Evolutionary conservation across 805 yeast genomes (phyloP).

Genomic region (Phaffomyces thermotolerans): DNA sequence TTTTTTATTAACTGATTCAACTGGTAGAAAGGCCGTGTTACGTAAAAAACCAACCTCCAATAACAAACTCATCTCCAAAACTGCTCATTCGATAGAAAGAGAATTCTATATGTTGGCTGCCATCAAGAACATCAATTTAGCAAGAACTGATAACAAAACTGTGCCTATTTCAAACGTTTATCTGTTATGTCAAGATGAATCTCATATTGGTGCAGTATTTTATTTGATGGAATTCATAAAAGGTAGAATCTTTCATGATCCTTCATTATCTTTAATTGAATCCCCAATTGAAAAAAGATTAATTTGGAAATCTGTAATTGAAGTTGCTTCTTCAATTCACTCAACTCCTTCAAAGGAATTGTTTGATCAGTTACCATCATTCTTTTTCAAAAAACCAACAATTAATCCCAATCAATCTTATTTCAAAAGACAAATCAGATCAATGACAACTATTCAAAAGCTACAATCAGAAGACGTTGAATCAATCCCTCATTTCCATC

Average conservation of each 20-base stretch:
- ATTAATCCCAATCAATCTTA: constrained; percentile 28
- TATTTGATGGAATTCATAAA: constrained; percentile 54
- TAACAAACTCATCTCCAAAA: constrained; percentile 40
- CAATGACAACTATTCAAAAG: constrained; percentile 37
- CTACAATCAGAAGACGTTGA: constrained; percentile 34
- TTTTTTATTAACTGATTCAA: constrained; percentile 38
- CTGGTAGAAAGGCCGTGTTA: constrained; percentile 37
- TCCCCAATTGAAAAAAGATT: constrained; percentile 20
- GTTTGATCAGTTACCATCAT: constrained; percentile 34
- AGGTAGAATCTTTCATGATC: constrained; percentile 50
- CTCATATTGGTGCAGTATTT: constrained; percentile 46
- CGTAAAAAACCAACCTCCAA: constrained; percentile 51
- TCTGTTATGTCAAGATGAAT: constrained; percentile 49
- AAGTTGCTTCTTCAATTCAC: constrained; percentile 43
- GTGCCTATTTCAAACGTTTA: constrained; percentile 52
- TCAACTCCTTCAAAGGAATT: constrained; percentile 38
- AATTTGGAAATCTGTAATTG: constrained; percentile 43
- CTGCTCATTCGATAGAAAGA: constrained; percentile 58
- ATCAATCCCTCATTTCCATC: constrained; percentile 40
- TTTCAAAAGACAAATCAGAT: constrained; percentile 46
- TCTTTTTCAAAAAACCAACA: constrained; percentile 29
- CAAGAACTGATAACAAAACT: constrained; percentile 9
- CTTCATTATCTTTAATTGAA: constrained; percentile 34
- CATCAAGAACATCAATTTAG: constrained; percentile 22
- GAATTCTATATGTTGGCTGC: constrained; percentile 46